phyloP scores from a whole-genome alignment of 2,329 filamentous ascomycete genomes.

The Trichoderma semiorbis region DNA sequence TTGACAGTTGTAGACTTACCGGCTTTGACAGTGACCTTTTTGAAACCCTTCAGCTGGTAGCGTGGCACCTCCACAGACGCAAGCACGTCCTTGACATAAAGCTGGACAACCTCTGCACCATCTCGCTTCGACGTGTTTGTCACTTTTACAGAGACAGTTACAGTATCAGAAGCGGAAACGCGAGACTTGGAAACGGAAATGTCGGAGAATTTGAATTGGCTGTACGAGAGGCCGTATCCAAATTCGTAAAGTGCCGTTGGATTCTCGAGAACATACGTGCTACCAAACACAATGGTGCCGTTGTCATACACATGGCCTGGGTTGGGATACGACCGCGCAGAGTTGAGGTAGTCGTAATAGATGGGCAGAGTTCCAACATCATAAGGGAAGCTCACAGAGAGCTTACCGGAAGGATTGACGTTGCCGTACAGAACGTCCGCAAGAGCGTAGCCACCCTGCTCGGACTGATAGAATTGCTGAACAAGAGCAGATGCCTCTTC shows the following conservation, averaged over 20 bases:
- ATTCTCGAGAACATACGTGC: neutral
- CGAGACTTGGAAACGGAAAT: neutral
- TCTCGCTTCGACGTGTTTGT: neutral
- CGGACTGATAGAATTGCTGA: constrained; percentile 7
- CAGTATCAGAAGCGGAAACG: neutral
- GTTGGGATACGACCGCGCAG: neutral
- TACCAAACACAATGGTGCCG: neutral
- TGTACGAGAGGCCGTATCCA: constrained; percentile 6
- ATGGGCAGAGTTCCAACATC: constrained; percentile 7
- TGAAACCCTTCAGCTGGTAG: constrained; percentile 1
- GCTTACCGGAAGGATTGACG: constrained; percentile 1
- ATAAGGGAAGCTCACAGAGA: constrained; percentile 9
- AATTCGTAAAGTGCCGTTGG: constrained; percentile 3
- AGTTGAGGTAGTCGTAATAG: constrained; percentile 4
- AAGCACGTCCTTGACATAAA: constrained; percentile 4
- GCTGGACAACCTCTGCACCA: neutral
- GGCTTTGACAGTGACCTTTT: constrained; percentile 4
- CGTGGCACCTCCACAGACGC: neutral
- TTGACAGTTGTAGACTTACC: constrained; percentile 2
- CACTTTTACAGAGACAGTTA: neutral
- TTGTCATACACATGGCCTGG: neutral
- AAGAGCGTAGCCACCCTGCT: neutral
- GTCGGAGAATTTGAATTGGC: neutral
- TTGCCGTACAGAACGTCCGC: constrained; percentile 1
- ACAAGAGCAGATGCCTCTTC: constrained; percentile 1